Percentiles rank a stretch among this genome's conserved stretches.
These are phyloP conservation scores for Fraxinus dipetala DNA, from an alignment of 305 asterid genomes.

Conservation along the genomic window DNA sequence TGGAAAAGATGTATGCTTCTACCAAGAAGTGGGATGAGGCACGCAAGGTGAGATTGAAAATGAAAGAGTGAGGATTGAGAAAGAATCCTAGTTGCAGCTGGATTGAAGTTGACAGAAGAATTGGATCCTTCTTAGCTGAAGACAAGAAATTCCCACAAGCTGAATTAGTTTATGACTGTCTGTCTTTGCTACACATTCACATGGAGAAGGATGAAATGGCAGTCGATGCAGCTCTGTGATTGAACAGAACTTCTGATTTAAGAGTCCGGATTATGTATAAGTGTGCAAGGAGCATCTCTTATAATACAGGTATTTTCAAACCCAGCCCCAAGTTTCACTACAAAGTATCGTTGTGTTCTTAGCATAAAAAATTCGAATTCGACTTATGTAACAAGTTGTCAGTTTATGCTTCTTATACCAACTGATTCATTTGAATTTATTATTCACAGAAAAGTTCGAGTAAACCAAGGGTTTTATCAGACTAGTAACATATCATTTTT, in stretches of 20 bases:
- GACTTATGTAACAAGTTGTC: not conserved
- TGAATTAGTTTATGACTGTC: slow-evolving; percentile 47
- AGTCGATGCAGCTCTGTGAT: not conserved
- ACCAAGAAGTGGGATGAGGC: slow-evolving; percentile 54
- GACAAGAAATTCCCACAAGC: slow-evolving; percentile 42
- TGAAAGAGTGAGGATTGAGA: slow-evolving; percentile 61
- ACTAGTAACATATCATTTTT: not conserved
- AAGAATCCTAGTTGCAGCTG: slow-evolving; percentile 75
- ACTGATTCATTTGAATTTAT: not conserved
- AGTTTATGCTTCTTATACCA: not conserved
- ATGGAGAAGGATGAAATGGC: slow-evolving; percentile 48
- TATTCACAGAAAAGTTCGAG: not conserved
- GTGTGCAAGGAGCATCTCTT: too few species aligned
- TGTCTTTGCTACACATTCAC: slow-evolving; percentile 42
- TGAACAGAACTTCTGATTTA: not conserved
- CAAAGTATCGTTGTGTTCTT: not conserved
- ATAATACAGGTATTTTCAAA: too few species aligned
- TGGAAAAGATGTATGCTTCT: slow-evolving; percentile 64
- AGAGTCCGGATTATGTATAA: not conserved
- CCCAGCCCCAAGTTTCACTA: not conserved
- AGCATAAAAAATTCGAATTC: too few species aligned
- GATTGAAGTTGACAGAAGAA: slow-evolving; percentile 60
- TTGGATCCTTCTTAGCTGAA: slow-evolving; percentile 52
- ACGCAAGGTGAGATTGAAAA: slow-evolving; percentile 51
- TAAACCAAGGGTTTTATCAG: not conserved